Percentiles rank a stretch among this genome's conserved stretches.
These are phyloP conservation scores for Leccinum longicurvipes DNA, from an alignment of 768 basidiomycete genomes.

Conservation along the genomic window DNA sequence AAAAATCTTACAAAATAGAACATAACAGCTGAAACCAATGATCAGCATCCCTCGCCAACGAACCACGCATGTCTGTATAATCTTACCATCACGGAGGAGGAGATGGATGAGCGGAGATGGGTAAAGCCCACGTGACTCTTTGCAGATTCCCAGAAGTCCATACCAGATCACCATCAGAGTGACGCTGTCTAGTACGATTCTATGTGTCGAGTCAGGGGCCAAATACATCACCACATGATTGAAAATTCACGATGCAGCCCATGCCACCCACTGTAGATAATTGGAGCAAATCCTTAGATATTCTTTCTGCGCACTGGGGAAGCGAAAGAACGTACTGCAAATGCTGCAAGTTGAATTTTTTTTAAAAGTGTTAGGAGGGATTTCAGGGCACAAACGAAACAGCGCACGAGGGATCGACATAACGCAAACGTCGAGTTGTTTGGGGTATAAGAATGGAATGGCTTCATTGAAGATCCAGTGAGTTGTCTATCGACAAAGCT, in stretches of 20 bases:
- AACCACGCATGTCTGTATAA: background rate
- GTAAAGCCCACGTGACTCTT: background rate
- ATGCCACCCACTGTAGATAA: conserved; percentile 10
- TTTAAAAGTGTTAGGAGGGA: too few relatives aligned
- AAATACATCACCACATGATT: background rate
- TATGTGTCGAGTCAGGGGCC: background rate
- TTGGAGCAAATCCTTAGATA: background rate
- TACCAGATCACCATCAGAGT: conserved; percentile 3
- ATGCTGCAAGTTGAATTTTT: too few relatives aligned
- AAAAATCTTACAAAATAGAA: conserved; percentile 1
- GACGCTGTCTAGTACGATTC: conserved; percentile 7
- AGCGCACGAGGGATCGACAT: background rate
- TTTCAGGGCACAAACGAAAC: background rate
- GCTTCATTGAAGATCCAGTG: background rate
- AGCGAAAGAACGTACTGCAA: conserved; percentile 3
- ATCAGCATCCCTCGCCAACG: background rate
- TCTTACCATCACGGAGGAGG: conserved; percentile 12
- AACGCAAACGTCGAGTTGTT: background rate
- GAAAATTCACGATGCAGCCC: conserved; percentile 6
- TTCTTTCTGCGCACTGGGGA: background rate
- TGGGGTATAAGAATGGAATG: background rate
- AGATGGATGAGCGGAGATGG: background rate
- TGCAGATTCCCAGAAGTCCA: conserved; percentile 1
- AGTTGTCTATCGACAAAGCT: background rate
- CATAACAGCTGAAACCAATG: background rate